Base-by-base conservation (phyloP, 768 basidiomycete genomes). In the Trichaptum fuscoviolaceum region DNA sequence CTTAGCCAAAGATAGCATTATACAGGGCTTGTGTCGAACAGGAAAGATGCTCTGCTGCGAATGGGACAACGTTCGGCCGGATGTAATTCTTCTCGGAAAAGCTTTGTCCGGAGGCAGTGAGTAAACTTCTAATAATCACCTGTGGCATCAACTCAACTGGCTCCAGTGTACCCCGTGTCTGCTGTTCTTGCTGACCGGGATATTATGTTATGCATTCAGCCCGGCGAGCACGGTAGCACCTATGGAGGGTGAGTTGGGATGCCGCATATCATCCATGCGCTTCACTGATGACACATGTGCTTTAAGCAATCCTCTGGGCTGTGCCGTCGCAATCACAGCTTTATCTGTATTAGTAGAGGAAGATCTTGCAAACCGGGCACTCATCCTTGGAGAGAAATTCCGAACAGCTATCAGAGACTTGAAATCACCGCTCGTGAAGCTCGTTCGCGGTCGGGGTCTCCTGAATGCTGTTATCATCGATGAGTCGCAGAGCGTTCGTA, bases 191-290 rank as follows among this genome's bases (percentile, higher is more conserved):
- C 96, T 20, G 88, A 93, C 76, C 86, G 87, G 70, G 90, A 92
- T n/a, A 77, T 99, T 70, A 97, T 99, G 93, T 86, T 95, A 20
- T 93, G 90, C 78, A 96, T 99, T 72, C 82, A 87, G 65, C 96
- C 96, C 24, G 96, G 96, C 64, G 95, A 98, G 79, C 96, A 99
- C 70, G 95, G 96, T 2, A 92, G 90, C 69, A 99, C 96, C 0
- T 98, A 97, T 67, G 96, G 96, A 72, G 96, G 96, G 89, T 93
- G 70, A 66, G 89, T 78, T 10, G 42, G n/a, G 34, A 61, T 58
- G 23, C 17, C 60, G 63, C 36, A 57, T 66, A 20, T 65, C 26
- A 67, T 58, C 12, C 36, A 24, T 62, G 60, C 57, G 52, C 25
- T 23, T 61, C 63, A 18, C 69, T 35, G 24, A 67, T 26, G 35